Percentiles rank a stretch among this genome's conserved stretches.
Evolutionary conservation across 768 basidiomycete genomes (phyloP).

Genomic region (Agrocybe pediades): DNA sequence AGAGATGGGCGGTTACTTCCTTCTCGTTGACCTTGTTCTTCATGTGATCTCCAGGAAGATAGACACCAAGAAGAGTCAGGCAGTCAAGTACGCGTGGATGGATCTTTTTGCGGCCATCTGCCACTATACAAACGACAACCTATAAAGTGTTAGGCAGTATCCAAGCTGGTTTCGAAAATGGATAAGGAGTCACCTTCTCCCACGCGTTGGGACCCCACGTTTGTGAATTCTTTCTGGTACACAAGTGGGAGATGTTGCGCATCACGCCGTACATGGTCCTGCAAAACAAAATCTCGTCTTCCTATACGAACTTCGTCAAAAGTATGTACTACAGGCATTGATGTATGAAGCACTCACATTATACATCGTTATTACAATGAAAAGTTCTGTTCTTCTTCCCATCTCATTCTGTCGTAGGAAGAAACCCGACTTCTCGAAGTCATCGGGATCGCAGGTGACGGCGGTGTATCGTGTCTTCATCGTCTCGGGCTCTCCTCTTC

Average conservation of each 20-base stretch:
- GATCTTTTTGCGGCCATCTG: constrained; percentile 81
- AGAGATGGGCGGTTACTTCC: constrained; percentile 66
- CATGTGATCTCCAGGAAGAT: constrained; percentile 67
- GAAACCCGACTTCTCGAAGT: constrained; percentile 83
- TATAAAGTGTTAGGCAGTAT: constrained; percentile 23
- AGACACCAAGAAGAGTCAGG: constrained; percentile 90
- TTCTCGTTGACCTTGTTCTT: constrained; percentile 48
- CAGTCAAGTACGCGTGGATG: constrained; percentile 88
- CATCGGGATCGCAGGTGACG: constrained; percentile 92
- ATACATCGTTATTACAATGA: constrained; percentile 96
- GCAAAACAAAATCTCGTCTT: constrained; percentile 89
- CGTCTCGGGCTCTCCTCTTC: constrained; percentile 73
- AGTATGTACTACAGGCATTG: neutral
- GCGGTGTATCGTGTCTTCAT: constrained; percentile 80
- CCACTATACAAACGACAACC: constrained; percentile 93
- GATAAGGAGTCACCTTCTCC: constrained; percentile 71
- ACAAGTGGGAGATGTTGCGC: constrained; percentile 80
- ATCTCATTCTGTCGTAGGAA: constrained; percentile 82
- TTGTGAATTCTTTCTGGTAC: constrained; percentile 84
- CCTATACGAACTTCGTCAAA: constrained; percentile 40
- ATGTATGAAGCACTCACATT: constrained; percentile 54
- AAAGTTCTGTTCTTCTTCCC: constrained; percentile 82
- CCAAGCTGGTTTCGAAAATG: neutral
- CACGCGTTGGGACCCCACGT: constrained; percentile 97
- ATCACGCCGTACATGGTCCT: constrained; percentile 95